phyloP scores from a whole-genome alignment of 2,329 filamentous ascomycete species.

The Botrytis medusae region DNA sequence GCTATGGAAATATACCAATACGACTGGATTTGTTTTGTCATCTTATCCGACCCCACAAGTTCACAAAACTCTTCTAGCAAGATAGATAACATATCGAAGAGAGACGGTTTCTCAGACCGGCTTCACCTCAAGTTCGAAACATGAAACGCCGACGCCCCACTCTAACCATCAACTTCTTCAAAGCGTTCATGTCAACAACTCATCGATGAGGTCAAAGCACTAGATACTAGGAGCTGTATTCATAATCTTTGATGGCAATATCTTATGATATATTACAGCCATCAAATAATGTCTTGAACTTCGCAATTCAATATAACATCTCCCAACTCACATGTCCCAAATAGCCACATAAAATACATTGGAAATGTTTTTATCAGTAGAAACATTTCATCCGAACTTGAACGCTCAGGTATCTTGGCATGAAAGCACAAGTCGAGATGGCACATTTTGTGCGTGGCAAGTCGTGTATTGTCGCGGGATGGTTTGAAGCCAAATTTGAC shows the following conservation, averaged over 20 bases:
- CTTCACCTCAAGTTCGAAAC: neutral
- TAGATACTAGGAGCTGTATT: neutral
- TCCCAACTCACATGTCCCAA: neutral
- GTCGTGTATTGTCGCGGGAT: neutral
- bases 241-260: neutral
- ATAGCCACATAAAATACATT: no score
- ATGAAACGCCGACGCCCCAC: neutral
- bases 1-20: neutral
- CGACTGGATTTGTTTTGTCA: neutral
- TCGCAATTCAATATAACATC: neutral
- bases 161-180: neutral
- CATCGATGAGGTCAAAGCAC: neutral
- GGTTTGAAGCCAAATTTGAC: conserved; percentile 11
- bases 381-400: neutral
- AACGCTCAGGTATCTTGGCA: conserved; percentile 14
- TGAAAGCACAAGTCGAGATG: neutral
- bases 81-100: neutral
- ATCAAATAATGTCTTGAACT: neutral
- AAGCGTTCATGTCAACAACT: neutral
- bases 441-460: neutral
- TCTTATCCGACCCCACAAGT: neutral
- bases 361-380: no score
- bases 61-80: neutral
- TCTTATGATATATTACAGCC: neutral
- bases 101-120: neutral